Evolutionary conservation across 1,139 yeast species (phyloP).

Genomic region (Taphrina sp.): DNA sequence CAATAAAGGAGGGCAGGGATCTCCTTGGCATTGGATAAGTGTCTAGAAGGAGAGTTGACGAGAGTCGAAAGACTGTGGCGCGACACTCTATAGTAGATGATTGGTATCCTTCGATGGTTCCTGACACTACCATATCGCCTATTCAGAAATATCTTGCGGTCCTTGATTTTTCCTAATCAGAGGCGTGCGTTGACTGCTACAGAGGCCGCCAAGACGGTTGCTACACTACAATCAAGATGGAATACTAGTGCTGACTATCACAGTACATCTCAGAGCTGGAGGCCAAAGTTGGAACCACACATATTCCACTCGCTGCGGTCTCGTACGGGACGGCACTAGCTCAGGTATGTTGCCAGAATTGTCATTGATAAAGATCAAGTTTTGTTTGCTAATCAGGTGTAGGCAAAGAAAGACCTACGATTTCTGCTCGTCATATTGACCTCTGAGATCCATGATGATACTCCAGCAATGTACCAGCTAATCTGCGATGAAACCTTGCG

Average conservation of each 20-base stretch:
- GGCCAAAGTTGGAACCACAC: constrained; percentile 29
- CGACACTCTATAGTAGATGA: neutral
- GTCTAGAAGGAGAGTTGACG: too few species aligned
- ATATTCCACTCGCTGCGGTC: constrained; percentile 51
- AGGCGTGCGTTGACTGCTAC: constrained; percentile 5
- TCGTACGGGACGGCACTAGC: constrained; percentile 39
- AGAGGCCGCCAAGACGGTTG: constrained; percentile 13
- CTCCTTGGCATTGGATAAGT: too few species aligned
- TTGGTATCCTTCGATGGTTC: constrained; percentile 24
- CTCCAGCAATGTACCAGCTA: constrained; percentile 57
- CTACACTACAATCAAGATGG: neutral
- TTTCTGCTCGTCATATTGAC: constrained; percentile 74
- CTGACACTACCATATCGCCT: constrained; percentile 12
- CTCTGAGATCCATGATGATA: constrained; percentile 68
- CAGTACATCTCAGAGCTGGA: too few species aligned
- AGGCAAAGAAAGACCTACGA: constrained; percentile 56
- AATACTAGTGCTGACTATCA: neutral
- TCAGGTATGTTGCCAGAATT: neutral
- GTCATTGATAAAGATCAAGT: too few species aligned
- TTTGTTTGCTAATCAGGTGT: too few species aligned
- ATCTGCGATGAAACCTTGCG: constrained; percentile 51
- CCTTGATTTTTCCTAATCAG: constrained; percentile 3
- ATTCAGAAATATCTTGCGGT: constrained; percentile 7
- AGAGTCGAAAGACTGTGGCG: neutral
- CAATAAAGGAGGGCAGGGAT: too few species aligned